phyloP scores from a whole-genome alignment of 495 filamentous ascomycete species.

The Tuber melanosporum region DNA sequence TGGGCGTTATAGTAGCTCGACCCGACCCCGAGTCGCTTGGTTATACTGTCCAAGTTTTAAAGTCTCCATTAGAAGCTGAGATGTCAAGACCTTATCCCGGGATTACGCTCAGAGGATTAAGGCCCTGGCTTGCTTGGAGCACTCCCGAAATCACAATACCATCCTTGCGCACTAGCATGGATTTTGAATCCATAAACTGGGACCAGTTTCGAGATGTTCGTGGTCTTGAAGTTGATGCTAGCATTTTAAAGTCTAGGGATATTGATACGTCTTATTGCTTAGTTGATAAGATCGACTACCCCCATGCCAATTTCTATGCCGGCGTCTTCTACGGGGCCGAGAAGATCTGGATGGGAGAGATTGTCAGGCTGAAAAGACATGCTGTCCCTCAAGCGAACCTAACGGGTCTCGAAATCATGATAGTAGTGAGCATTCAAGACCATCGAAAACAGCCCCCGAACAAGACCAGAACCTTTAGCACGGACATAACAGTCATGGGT shows the following conservation, averaged over 20 bases:
- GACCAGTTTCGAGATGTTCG: slow-evolving; percentile 35
- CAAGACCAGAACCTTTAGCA: slow-evolving; percentile 12
- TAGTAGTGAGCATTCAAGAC: slow-evolving; percentile 46
- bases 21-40: slow-evolving; percentile 18
- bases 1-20: slow-evolving; percentile 48
- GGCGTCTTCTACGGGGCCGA: slow-evolving; percentile 60
- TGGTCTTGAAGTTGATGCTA: slow-evolving; percentile 54
- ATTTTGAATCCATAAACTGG: slow-evolving; percentile 53
- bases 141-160: slow-evolving; percentile 46
- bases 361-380: slow-evolving; percentile 47
- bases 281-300: slow-evolving; percentile 47
- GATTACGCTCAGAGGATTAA: slow-evolving; percentile 41
- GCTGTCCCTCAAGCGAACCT: slow-evolving; percentile 31
- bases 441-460: slow-evolving; percentile 10
- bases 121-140: slow-evolving; percentile 61
- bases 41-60: slow-evolving; percentile 42
- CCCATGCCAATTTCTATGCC: slow-evolving; percentile 47
- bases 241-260: slow-evolving; percentile 55
- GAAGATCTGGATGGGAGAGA: slow-evolving; percentile 57
- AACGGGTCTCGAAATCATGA: slow-evolving; percentile 50
- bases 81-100: slow-evolving; percentile 29
- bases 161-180: slow-evolving; percentile 28
- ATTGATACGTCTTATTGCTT: slow-evolving; percentile 54
- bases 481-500: slow-evolving; percentile 31
- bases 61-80: slow-evolving; percentile 37